phyloP scores from a whole-genome alignment of 176 grass and related monocot species.

The Musa schizocarpa region DNA sequence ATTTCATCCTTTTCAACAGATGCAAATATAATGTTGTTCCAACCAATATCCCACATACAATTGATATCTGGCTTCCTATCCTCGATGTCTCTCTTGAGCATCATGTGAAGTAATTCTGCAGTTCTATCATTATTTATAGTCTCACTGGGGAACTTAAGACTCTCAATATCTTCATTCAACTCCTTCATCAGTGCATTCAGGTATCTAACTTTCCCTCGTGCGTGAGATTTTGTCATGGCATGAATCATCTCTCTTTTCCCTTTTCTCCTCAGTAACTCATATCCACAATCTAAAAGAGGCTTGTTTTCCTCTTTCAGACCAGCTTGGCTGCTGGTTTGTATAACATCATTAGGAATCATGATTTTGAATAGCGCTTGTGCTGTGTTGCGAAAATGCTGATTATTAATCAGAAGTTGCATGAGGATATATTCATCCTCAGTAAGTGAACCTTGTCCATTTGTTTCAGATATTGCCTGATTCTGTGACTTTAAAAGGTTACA shows the following conservation, averaged over 20 bases:
- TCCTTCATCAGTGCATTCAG: slow-evolving; percentile 62
- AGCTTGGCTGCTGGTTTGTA: slow-evolving; percentile 11
- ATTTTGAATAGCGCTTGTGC: slow-evolving; percentile 36
- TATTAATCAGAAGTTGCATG: slow-evolving; percentile 33
- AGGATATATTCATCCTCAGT: slow-evolving; percentile 60
- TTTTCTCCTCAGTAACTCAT: slow-evolving; percentile 68
- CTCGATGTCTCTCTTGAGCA: slow-evolving; percentile 52
- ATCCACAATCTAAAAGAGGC: slow-evolving; percentile 45
- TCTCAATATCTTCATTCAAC: slow-evolving; percentile 55
- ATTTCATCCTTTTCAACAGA: slow-evolving; percentile 42
- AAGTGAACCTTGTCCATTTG: slow-evolving; percentile 24
- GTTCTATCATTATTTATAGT: not conserved
- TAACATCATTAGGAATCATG: slow-evolving; percentile 17
- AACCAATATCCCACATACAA: slow-evolving; percentile 74
- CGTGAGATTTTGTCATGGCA: not conserved
- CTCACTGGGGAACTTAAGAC: slow-evolving; percentile 33
- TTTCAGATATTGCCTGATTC: slow-evolving; percentile 16
- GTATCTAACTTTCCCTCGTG: slow-evolving; percentile 11
- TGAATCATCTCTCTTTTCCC: slow-evolving; percentile 24
- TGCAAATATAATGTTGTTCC: slow-evolving; percentile 31
- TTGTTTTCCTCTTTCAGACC: slow-evolving; percentile 37
- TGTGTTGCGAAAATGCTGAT: slow-evolving; percentile 50
- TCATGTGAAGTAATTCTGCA: slow-evolving; percentile 31
- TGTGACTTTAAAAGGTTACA: slow-evolving; percentile 28
- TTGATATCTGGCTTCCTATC: slow-evolving; percentile 49